These are phyloP conservation scores for Gossypium bickii DNA, from an alignment of 345 rosid genomes.

Conservation along the genomic window DNA sequence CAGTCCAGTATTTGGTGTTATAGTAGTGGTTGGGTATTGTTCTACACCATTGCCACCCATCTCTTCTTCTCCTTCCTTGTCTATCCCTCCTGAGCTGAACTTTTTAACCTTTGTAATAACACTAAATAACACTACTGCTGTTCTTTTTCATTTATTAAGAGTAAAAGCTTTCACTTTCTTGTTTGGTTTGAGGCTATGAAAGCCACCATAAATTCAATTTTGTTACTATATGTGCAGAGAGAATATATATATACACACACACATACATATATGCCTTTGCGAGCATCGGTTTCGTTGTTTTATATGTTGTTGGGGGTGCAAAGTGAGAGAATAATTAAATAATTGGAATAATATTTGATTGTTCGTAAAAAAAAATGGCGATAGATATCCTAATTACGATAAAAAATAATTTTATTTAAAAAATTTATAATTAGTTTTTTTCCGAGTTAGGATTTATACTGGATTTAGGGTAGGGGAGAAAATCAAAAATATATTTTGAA, in stretches of 20 bases:
- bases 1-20: not conserved
- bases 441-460: too few relatives aligned
- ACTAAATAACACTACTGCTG: too few relatives aligned
- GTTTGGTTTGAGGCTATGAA: constrained; percentile 15
- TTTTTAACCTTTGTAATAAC: not conserved
- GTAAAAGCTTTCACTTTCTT: constrained; percentile 25
- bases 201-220: constrained; percentile 23
- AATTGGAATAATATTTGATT: not conserved
- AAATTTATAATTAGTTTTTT: too few relatives aligned
- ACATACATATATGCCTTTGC: constrained; percentile 23
- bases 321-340: constrained; percentile 15
- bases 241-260: not conserved
- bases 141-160: not conserved
- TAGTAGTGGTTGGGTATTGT: constrained; percentile 15
- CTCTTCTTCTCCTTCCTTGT: constrained; percentile 73
- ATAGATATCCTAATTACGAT: too few relatives aligned
- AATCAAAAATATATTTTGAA: too few relatives aligned
- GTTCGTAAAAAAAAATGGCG: accelerated
- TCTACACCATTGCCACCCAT: constrained; percentile 29
- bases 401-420: too few relatives aligned
- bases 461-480: too few relatives aligned
- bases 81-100: constrained; percentile 97
- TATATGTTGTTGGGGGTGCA: constrained; percentile 40
- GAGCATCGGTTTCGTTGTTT: constrained; percentile 43
- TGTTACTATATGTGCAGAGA: constrained; percentile 34